These are phyloP conservation scores for Cylindrotheca fusiformis DNA, from an alignment of 108 stramenopile genomes.

Conservation along the genomic window DNA sequence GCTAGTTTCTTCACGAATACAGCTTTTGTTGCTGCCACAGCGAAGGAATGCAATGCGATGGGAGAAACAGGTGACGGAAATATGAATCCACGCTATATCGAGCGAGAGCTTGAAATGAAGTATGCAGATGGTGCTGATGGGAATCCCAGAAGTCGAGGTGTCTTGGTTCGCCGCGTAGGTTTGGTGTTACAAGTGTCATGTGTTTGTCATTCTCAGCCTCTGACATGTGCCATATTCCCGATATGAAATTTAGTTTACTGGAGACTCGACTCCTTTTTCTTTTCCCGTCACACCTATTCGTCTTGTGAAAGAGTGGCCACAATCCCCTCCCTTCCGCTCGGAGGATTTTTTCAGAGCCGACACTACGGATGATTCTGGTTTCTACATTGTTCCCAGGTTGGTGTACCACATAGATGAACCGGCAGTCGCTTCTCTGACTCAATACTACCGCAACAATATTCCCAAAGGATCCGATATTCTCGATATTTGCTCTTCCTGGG, in stretches of 20 bases:
- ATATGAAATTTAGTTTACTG: constrained; percentile 67
- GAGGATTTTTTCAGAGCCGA: constrained; percentile 88
- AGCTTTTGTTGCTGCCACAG: constrained; percentile 12
- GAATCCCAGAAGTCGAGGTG: constrained; percentile 74
- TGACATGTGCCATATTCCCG: no score
- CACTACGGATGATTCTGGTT: constrained; percentile 70
- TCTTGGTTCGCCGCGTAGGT: constrained; percentile 54
- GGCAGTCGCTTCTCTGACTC: constrained; percentile 77
- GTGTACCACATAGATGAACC: constrained; percentile 95
- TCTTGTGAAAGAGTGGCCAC: constrained; percentile 85
- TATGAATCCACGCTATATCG: constrained; percentile 75
- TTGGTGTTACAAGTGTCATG: no score
- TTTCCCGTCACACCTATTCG: constrained; percentile 62
- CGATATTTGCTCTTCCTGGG: constrained; percentile 96
- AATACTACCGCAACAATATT: constrained; percentile 89
- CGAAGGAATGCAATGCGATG: constrained; percentile 26
- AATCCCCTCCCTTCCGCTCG: constrained; percentile 65
- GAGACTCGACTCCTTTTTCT: constrained; percentile 76
- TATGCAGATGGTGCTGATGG: constrained; percentile 60
- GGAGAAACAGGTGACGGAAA: neutral
- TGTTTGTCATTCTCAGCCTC: no score
- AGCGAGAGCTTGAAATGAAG: constrained; percentile 77
- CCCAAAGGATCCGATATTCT: constrained; percentile 58
- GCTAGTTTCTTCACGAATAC: constrained; percentile 36
- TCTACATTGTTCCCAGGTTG: constrained; percentile 86